These are phyloP conservation scores for Trichoderma simmonsii DNA, from an alignment of 2,329 filamentous ascomycete genomes.

Conservation along the genomic window DNA sequence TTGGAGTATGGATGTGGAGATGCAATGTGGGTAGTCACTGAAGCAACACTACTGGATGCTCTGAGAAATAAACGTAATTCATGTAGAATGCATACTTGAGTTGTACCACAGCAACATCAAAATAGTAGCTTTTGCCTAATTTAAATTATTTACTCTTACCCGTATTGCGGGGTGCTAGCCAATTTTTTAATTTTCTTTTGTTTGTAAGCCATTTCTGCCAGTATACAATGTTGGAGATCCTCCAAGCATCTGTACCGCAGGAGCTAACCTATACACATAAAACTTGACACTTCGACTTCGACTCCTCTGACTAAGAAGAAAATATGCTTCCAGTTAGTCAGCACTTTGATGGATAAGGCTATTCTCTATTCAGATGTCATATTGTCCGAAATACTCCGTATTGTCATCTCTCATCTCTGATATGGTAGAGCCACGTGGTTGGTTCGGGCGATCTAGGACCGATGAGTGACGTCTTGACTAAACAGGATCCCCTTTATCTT, in stretches of 20 bases:
- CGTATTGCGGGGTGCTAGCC: background rate
- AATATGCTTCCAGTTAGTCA: background rate
- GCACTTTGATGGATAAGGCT: background rate
- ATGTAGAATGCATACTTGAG: background rate
- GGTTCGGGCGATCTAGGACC: background rate
- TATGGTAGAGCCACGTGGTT: background rate
- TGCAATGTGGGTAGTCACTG: background rate
- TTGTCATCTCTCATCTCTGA: background rate
- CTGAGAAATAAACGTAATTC: background rate
- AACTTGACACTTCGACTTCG: background rate
- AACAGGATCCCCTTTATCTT: background rate
- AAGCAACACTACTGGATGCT: background rate
- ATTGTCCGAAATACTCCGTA: background rate
- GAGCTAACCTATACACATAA: background rate
- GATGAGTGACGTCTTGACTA: background rate
- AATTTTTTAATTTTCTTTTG: background rate
- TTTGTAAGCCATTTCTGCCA: background rate
- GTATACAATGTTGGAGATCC: background rate
- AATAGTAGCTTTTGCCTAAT: background rate
- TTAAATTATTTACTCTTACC: accelerated
- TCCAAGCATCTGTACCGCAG: background rate
- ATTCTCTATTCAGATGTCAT: background rate
- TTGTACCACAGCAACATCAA: background rate
- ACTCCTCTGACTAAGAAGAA: background rate
- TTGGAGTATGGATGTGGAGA: background rate